These are phyloP conservation scores for Chaetomidium leptoderma DNA, from an alignment of 495 filamentous ascomycete species.

Conservation along the genomic window DNA sequence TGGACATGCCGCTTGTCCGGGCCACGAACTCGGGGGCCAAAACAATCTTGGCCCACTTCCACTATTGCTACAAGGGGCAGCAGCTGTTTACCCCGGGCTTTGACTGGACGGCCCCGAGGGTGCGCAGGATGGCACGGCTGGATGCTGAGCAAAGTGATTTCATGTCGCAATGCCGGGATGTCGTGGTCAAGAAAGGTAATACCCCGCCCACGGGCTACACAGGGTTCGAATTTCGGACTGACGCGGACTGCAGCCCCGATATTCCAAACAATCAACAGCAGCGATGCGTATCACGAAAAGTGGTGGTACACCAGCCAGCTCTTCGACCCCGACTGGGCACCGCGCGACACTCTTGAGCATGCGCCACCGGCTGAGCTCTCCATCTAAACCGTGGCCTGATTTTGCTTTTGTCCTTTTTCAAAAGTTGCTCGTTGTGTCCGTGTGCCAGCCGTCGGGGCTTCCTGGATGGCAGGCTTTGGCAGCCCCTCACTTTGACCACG, in stretches of 20 bases:
- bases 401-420: conserved; percentile 1
- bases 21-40: conserved; percentile 41
- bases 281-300: conserved; percentile 29
- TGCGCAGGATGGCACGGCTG: conserved; percentile 36
- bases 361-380: conserved; percentile 24
- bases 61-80: conserved; percentile 41
- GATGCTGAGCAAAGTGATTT: conserved; percentile 33
- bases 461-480: conserved; percentile 10
- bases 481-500: conserved; percentile 26
- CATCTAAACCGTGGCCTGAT: conserved; percentile 27
- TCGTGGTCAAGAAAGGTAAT: conserved; percentile 29
- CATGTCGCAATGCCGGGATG: conserved; percentile 32
- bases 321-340: conserved; percentile 37
- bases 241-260: conserved; percentile 17
- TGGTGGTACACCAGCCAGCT: conserved; percentile 42
- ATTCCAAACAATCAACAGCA: conserved; percentile 31
- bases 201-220: not conserved
- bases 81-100: conserved; percentile 32
- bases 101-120: conserved; percentile 30
- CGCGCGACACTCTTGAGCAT: conserved; percentile 36
- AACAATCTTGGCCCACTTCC: conserved; percentile 43
- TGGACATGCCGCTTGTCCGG: conserved; percentile 41
- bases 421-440: conserved; percentile 5
- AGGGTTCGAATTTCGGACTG: not conserved
- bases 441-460: conserved; percentile 8